phyloP scores from a whole-genome alignment of 2,329 filamentous ascomycete species.

The Hawksworthiomyces lignivorus region DNA sequence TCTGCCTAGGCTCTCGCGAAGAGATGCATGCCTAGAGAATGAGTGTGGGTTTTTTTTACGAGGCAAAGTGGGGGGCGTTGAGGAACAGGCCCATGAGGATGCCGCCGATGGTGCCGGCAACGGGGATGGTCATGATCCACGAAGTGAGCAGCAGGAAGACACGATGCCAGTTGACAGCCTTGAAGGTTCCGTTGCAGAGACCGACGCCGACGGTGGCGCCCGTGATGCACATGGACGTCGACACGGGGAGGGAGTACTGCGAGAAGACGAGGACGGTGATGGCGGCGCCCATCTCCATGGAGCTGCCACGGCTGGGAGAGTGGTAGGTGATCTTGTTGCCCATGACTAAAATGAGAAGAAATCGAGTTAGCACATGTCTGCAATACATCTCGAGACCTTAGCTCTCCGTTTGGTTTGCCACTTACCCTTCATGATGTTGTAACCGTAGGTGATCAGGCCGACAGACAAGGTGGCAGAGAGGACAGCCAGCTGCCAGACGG shows the following conservation, averaged over 20 bases:
- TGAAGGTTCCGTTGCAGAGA: slow-evolving; percentile 64
- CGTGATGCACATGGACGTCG: slow-evolving; percentile 73
- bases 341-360: slow-evolving; percentile 51
- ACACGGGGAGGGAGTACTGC: slow-evolving; percentile 67
- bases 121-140: slow-evolving; percentile 60
- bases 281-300: slow-evolving; percentile 74
- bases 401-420: too few species aligned
- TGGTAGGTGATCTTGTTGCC: slow-evolving; percentile 75
- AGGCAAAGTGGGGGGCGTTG: slow-evolving; percentile 50
- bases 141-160: slow-evolving; percentile 59
- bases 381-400: too few species aligned
- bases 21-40: too few species aligned
- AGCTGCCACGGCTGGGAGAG: slow-evolving; percentile 47
- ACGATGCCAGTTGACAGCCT: slow-evolving; percentile 70
- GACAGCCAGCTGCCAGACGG: slow-evolving; percentile 70
- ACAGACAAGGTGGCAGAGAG: slow-evolving; percentile 54
- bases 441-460: slow-evolving; percentile 67
- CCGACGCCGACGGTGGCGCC: slow-evolving; percentile 72
- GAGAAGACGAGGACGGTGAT: slow-evolving; percentile 71
- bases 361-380: too few species aligned
- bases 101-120: slow-evolving; percentile 50
- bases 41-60: not conserved
- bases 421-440: slow-evolving; percentile 76
- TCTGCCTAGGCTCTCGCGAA: too few species aligned
- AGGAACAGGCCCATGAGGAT: slow-evolving; percentile 41